Evolutionary conservation across 2,329 filamentous ascomycete species (phyloP).

Genomic region (Tolypocladium ophioglossoides): DNA sequence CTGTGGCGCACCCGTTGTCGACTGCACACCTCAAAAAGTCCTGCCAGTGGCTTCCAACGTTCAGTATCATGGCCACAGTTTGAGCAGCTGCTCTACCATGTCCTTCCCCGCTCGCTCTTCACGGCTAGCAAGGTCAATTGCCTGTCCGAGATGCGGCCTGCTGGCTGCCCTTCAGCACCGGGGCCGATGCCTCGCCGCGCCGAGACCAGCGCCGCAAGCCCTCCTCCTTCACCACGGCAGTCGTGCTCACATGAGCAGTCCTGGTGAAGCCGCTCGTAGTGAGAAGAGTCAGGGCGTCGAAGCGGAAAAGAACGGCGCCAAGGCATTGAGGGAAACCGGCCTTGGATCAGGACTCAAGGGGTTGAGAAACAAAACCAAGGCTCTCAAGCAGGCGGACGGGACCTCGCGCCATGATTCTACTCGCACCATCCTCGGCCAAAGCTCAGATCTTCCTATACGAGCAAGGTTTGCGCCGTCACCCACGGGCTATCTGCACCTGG

Average conservation of each 20-base stretch:
- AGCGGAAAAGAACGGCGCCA: not conserved
- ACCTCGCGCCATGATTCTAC: slow-evolving; percentile 1
- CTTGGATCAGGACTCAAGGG: slow-evolving; percentile 6
- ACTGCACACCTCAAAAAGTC: not conserved
- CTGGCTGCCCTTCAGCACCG: not conserved
- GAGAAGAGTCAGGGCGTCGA: not conserved
- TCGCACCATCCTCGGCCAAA: slow-evolving; percentile 23
- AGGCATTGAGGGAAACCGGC: not conserved
- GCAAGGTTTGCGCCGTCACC: slow-evolving; percentile 90
- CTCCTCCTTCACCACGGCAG: not conserved
- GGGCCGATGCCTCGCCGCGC: not conserved
- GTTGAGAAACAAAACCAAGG: slow-evolving; percentile 7
- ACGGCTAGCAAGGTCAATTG: not conserved
- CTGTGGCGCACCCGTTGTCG: not conserved
- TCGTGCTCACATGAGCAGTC: not conserved
- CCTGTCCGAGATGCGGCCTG: slow-evolving; percentile 1
- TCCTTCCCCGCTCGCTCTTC: slow-evolving; percentile 2
- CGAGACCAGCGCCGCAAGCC: not conserved
- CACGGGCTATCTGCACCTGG: slow-evolving; percentile 86
- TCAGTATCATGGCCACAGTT: not conserved
- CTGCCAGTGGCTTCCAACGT: not conserved
- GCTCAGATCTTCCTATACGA: slow-evolving; percentile 42
- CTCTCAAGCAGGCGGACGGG: slow-evolving; percentile 11
- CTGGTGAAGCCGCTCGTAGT: not conserved
- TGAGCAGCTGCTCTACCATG: slow-evolving; percentile 3